Evolutionary conservation across 176 grass and related monocot species (phyloP), one percentile per base, ranked within the genome.

Genomic region (Carex myosuroides): DNA sequence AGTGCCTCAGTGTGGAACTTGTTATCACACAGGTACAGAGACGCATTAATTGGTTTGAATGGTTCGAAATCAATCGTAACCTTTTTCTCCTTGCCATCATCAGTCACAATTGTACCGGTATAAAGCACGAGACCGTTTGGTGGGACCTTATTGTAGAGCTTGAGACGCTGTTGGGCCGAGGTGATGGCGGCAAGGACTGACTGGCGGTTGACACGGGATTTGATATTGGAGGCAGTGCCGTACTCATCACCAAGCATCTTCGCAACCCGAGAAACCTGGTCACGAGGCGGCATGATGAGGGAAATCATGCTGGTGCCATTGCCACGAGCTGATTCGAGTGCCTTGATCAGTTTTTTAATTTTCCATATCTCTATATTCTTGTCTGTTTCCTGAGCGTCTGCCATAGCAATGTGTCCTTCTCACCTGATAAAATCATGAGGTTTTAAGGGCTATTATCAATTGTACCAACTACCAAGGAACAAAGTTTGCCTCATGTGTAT

Each of bases 321-420:
- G n/a, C 92, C 87, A 69, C 92, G 84, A 83, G 92, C 92, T 87
- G 92, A 91, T 41, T 94, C 92, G 12, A 91, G 79, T 42, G 62
- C 92, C 89, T 94, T 94, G 64, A 94, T 94, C 85, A 94, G 84
- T 70, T 91, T 94, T 39, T 94, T 94, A 26, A 94, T 91, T 85
- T 94, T 94, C 92, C 92, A 94, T 57, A 94, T 94, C 82, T 94
- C 92, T 79, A 94, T 94, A 12, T 94, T 94, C 89, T 91, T 94
- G 79, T 94, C 92, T 39, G 91, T 94, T 83, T 94, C 91, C 16
- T 93, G 91, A 70, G 86, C 82, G 3, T 91, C 91, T 60, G 87
- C 88, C 87, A 94, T 91, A 1, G 35, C 17, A 14, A 61, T 44
- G 33, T 21, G 22, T 76, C 44, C 22, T 55, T 54, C 5, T 76